phyloP scores from a whole-genome alignment of 2,329 filamentous ascomycete species.

The Alternaria triticimaculans region DNA sequence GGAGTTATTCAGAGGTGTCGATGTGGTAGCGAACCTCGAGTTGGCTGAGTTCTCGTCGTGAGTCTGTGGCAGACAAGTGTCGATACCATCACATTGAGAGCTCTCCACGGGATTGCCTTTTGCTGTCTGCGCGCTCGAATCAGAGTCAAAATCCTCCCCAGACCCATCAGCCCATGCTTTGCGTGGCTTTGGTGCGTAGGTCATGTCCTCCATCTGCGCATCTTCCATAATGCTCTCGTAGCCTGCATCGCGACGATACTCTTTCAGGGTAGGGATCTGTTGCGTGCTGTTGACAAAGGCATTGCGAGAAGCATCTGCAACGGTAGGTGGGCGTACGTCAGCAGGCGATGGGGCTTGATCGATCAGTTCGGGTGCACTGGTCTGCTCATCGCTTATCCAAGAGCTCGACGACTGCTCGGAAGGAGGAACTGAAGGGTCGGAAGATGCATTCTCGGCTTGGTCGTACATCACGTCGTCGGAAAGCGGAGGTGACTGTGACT shows the following conservation, averaged over 20 bases:
- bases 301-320: constrained; percentile 46
- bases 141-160: constrained; percentile 40
- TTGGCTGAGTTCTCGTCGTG: neutral
- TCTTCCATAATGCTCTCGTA: constrained; percentile 24
- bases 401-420: constrained; percentile 28
- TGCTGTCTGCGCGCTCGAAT: constrained; percentile 29
- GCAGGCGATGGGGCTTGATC: constrained; percentile 10
- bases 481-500: constrained; percentile 29
- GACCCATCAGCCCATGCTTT: constrained; percentile 50
- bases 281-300: constrained; percentile 54
- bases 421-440: constrained; percentile 22
- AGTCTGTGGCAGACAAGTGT: constrained; percentile 12
- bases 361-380: constrained; percentile 24
- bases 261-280: constrained; percentile 44
- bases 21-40: constrained; percentile 3
- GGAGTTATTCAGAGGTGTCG: constrained; percentile 20
- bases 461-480: constrained; percentile 29
- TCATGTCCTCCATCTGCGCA: constrained; percentile 32
- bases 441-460: constrained; percentile 15
- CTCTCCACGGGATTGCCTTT: constrained; percentile 24
- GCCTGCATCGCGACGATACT: constrained; percentile 15
- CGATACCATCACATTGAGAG: constrained; percentile 7
- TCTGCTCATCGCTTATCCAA: constrained; percentile 24
- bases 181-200: constrained; percentile 16
- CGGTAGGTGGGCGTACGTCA: constrained; percentile 17